Evolutionary conservation across 768 basidiomycete species (phyloP).

Genomic region (Pisolithus microcarpus): DNA sequence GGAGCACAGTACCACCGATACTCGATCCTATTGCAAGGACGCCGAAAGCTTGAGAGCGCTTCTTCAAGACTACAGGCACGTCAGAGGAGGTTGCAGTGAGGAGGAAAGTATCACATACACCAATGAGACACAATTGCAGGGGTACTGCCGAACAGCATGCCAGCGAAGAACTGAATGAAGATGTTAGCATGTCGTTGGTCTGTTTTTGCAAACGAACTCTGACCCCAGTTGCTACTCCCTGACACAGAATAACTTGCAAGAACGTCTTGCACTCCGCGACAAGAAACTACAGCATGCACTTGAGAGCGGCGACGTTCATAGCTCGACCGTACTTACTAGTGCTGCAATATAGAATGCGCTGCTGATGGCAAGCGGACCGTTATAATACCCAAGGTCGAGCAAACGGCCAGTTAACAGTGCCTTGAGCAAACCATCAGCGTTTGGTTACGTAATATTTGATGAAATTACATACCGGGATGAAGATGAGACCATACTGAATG

Average conservation of each 20-base stretch:
- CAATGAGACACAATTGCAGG: slow-evolving; percentile 19
- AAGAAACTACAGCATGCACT: slow-evolving; percentile 9
- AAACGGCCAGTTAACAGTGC: slow-evolving; percentile 7
- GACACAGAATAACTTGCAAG: slow-evolving; percentile 23
- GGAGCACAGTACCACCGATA: slow-evolving; percentile 56
- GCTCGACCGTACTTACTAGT: slow-evolving; percentile 25
- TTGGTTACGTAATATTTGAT: slow-evolving; percentile 27
- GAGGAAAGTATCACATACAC: slow-evolving; percentile 11
- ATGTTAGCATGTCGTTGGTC: not conserved
- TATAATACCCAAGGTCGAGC: slow-evolving; percentile 8
- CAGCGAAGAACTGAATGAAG: slow-evolving; percentile 12
- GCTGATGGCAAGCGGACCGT: slow-evolving; percentile 4
- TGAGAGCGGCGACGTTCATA: slow-evolving; percentile 5
- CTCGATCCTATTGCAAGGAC: slow-evolving; percentile 56
- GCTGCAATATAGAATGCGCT: not conserved
- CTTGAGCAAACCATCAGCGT: not conserved
- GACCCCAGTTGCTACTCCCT: slow-evolving; percentile 21
- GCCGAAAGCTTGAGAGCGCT: slow-evolving; percentile 37
- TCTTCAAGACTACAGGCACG: not conserved
- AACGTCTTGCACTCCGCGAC: slow-evolving; percentile 22
- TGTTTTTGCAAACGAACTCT: not conserved
- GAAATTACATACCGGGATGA: slow-evolving; percentile 1
- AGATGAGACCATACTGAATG: slow-evolving; percentile 12
- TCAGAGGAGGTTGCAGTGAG: not conserved
- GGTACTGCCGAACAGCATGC: slow-evolving; percentile 18